phyloP scores from a whole-genome alignment of 2,329 filamentous ascomycete species.

The Aspergillus ustus region DNA sequence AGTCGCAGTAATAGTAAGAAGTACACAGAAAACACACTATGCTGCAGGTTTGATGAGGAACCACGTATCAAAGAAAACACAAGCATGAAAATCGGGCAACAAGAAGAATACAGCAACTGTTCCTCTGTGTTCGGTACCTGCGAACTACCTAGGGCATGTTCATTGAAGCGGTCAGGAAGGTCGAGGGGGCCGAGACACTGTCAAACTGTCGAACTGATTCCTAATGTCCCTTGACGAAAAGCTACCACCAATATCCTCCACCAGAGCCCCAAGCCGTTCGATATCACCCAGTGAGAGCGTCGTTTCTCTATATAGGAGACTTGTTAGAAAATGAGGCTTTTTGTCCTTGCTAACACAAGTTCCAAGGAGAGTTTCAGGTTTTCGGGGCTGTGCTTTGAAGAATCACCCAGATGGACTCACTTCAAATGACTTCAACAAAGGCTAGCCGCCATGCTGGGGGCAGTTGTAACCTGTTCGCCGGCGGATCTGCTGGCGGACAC shows the following conservation, averaged over 20 bases:
- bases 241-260: not conserved
- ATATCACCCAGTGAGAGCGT: not conserved
- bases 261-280: not conserved
- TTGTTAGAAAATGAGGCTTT: constrained; percentile 2
- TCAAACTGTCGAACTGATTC: not conserved
- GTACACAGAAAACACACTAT: constrained; percentile 8
- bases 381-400: not conserved
- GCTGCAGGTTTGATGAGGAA: not conserved
- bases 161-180: constrained; percentile 6
- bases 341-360: not conserved
- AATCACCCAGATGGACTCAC: not conserved
- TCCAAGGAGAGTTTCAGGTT: not conserved
- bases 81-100: not conserved
- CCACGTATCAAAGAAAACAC: not conserved
- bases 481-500: constrained; percentile 38
- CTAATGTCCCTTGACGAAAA: not conserved
- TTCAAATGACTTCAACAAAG: not conserved
- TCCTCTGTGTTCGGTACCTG: not conserved
- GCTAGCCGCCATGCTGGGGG: constrained; percentile 34
- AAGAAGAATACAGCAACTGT: not conserved
- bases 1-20: not conserved
- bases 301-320: not conserved
- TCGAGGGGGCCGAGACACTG: not conserved
- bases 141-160: not conserved
- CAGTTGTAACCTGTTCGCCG: constrained; percentile 40